Evolutionary conservation across 768 basidiomycete species (phyloP), one percentile per base, ranked within the genome.

Genomic region (Termitomyces titanicus): DNA sequence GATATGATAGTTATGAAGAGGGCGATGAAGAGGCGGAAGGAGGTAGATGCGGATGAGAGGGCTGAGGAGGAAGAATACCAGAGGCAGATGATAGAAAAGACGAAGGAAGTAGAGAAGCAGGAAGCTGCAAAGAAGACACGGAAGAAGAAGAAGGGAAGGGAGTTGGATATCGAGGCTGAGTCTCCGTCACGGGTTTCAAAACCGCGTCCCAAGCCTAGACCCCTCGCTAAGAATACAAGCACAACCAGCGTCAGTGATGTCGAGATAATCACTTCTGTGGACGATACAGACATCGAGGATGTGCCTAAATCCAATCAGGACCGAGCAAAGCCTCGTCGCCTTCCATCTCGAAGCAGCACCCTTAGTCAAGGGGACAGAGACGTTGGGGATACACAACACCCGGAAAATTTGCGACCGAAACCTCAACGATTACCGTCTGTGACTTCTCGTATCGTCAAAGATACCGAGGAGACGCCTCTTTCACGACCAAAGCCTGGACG

Each of bases 1-100:
- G 81, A 83, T 60, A 61, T 62, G 57, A 81, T 83, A 63, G 70
- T 81, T 24, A 80, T 81, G 79, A 78, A 81, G 58, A 69, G 79
- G 52, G 81, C 80, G 1, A 73, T 70, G 61, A 80, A 77, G 68
- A 68, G 81, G 55, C 62, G 81, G 60, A 74, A 76, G 60, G 79
- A 83, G 63, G 64, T 83, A 5, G 78, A 78, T 51, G 72, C 68
- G 44, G 77, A 78, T 59, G 76, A 74, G 46, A 61, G 60, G 42
- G 60, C 67, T 51, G 68, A 71, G 51, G 66, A 71, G 25, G 68
- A 69, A 51, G 59, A 55, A 43, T 52, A 54, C 27, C 56, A 33
- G 40, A 46, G 56, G 61, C 51, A 55, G 58, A 53, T 24, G 44
- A 54, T 47, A 27, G 49, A 60, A 43, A 35, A 61, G 46, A 53